A percentile compares a stretch with the other conserved stretches of the same genome.
Conservation (phyloP, 345 rosid genomes). For the Camelina neglecta region DNA sequence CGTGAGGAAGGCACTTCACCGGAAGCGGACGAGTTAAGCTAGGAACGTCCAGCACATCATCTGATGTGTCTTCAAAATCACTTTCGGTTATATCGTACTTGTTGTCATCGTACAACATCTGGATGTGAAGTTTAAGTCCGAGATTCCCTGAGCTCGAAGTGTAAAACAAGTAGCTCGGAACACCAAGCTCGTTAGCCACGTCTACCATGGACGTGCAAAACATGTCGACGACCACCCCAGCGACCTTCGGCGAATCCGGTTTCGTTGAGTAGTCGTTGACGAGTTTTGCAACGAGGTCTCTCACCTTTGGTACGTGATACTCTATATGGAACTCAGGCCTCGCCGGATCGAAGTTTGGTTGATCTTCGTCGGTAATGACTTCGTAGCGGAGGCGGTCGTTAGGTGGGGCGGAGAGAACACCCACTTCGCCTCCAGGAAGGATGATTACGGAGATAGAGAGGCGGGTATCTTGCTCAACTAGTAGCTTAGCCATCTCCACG, state of each 20-base stretch:
- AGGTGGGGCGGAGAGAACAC: too few species aligned
- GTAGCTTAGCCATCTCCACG: too few species aligned
- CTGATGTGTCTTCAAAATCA: neutral
- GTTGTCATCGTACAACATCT: neutral
- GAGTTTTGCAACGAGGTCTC: neutral
- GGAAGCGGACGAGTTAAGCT: neutral
- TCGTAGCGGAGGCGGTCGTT: too few species aligned
- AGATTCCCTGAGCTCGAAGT: neutral
- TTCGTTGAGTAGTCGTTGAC: neutral
- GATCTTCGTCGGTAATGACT: too few species aligned
- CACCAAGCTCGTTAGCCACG: neutral
- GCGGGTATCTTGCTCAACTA: too few species aligned
- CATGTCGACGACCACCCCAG: neutral
- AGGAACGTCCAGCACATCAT: neutral
- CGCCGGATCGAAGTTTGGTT: too few species aligned
- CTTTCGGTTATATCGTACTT: neutral
- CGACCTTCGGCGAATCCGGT: neutral
- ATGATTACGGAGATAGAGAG: too few species aligned
- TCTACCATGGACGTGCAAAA: neutral
- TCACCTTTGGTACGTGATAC: neutral
- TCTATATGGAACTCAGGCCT: too few species aligned
- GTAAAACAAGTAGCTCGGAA: neutral
- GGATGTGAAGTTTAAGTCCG: neutral
- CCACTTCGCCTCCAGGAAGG: too few species aligned
- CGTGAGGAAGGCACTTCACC: neutral